Conservation (phyloP, 2,329 filamentous ascomycete species). For the Grosmannia clavigera region DNA sequence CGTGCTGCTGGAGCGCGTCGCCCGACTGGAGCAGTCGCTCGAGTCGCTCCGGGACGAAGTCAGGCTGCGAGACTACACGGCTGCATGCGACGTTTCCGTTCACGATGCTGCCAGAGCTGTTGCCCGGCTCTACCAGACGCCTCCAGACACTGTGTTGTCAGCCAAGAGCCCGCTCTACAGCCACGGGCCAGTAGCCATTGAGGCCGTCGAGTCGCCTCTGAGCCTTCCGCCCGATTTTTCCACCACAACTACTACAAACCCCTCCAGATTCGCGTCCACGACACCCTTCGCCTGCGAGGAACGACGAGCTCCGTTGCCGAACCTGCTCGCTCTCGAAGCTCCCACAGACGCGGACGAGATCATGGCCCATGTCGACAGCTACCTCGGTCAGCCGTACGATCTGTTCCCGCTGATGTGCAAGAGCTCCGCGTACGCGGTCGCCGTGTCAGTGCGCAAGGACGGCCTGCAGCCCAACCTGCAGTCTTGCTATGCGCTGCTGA, state of each 20-base stretch:
- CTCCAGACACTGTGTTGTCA: background rate
- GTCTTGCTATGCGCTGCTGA: background rate
- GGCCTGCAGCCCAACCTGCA: background rate
- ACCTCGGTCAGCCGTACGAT: background rate
- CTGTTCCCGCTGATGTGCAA: constrained; percentile 1
- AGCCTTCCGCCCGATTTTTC: background rate
- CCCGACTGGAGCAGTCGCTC: background rate
- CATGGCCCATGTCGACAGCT: background rate
- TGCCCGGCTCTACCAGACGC: background rate
- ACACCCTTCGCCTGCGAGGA: background rate
- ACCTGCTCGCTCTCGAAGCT: background rate
- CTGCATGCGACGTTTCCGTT: background rate
- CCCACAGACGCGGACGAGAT: background rate
- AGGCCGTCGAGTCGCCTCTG: background rate
- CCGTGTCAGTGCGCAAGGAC: background rate
- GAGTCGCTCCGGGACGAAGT: background rate
- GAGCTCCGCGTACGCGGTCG: background rate
- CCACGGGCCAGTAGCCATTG: too few relatives aligned
- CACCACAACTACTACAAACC: too few relatives aligned
- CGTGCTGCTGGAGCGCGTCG: background rate
- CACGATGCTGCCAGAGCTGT: background rate
- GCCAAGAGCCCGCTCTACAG: background rate
- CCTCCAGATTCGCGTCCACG: background rate
- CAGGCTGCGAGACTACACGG: background rate
- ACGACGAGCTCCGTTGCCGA: background rate